Evolutionary conservation across 805 yeast species (phyloP).

Genomic region (Saccharomycopsis fermentans): DNA sequence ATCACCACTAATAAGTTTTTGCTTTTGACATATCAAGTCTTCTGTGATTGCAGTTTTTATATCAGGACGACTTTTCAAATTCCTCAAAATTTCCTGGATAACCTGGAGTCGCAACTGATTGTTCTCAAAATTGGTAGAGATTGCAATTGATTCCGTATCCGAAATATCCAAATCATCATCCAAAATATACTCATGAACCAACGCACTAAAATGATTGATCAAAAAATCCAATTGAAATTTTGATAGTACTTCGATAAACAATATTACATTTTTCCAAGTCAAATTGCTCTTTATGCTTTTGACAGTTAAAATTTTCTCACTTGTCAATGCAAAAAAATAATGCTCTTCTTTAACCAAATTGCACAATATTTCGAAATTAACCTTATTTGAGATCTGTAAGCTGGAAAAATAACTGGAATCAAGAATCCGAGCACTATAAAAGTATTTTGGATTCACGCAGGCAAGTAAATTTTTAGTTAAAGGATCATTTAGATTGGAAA

Average conservation of each 20-base stretch:
- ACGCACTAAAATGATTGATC: neutral
- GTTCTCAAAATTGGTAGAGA: slow-evolving; percentile 1
- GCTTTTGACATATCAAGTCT: slow-evolving; percentile 1
- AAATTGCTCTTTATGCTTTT: neutral
- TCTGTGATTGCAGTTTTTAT: neutral
- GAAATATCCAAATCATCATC: neutral
- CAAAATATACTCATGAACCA: slow-evolving; percentile 5
- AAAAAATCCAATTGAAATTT: neutral
- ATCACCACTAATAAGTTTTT: slow-evolving; percentile 5
- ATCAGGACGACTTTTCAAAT: neutral
- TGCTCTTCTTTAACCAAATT: neutral
- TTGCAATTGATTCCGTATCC: neutral
- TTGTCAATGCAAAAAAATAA: neutral
- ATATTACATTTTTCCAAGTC: slow-evolving; percentile 5
- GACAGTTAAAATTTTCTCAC: neutral
- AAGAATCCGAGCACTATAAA: neutral
- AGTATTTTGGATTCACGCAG: neutral
- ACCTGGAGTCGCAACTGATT: slow-evolving; percentile 7
- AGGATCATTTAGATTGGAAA: neutral
- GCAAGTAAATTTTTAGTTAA: neutral
- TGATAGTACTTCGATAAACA: neutral
- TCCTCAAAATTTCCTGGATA: slow-evolving; percentile 1
- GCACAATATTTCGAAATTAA: neutral
- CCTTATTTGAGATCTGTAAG: neutral
- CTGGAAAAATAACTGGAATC: neutral